Base-by-base conservation (phyloP, 148 eudicot species). In the Linanthus parryae region DNA sequence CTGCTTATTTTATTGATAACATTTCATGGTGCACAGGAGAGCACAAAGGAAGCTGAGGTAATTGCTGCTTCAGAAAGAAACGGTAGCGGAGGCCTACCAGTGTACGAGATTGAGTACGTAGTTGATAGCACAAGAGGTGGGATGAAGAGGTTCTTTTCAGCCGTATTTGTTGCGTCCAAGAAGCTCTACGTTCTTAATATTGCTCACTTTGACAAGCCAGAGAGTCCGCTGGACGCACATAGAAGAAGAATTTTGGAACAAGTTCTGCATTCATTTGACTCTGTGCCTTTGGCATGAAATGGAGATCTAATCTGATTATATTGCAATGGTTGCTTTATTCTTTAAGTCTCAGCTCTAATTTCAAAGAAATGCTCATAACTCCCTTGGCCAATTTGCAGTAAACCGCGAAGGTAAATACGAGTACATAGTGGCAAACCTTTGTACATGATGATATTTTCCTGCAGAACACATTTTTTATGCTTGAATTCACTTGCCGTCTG, bases 71-170 rank as follows among this genome's bases (percentile, higher is more conserved):
- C 75, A 1, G 79, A 82, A 73, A 84, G 97, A 68, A 54, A 69
- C 20, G 90, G 94, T 15, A 46, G 57, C 9, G 74, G 59, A 33
- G 87, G 74, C 21, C 39, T 70, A 35, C 70, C 69, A 47, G 89
- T 91, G 17, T 91, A 83, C 12, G 92, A 91, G 81, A 73, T 91
- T 48, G 94, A 83, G 55, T 91, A 86, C 67, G 62, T 61, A 59
- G 53, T 91, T 24, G 95, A 91, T 51, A 85, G 97, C 75, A 78
- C 84, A 26, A 78, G 97, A 58, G 92, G 95, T 63, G 97, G 97
- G 24, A 43, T 80, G 69, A 91, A 91, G 72, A 83, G 84, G 63
- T 63, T 91, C 12, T 81, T 91, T 68, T 71, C 89, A 25, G 95
- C 97, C 45, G 97, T 81, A 44, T 80, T 91, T 63, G 89, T 86